These are phyloP conservation scores for Citrus hindsii DNA, from an alignment of 345 rosid species.

Conservation along the genomic window DNA sequence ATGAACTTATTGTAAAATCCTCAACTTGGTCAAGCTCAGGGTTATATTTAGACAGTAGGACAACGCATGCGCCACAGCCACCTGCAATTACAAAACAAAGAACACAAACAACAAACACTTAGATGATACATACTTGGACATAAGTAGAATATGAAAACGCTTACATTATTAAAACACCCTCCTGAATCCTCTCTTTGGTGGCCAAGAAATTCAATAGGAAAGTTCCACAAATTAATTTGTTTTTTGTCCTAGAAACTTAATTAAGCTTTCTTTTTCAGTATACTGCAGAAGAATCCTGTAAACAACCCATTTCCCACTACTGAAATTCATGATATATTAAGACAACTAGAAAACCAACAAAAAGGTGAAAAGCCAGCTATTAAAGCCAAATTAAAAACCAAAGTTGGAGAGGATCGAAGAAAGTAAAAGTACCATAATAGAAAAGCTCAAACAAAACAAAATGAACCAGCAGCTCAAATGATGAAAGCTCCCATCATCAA, in stretches of 20 bases:
- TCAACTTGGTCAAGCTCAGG: conserved; percentile 52
- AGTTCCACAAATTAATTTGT: not conserved
- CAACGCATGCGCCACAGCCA: conserved; percentile 93
- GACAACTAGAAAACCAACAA: not conserved
- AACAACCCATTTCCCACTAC: not conserved
- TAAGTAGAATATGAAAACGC: not conserved
- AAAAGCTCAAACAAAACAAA: not conserved
- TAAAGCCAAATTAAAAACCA: not conserved
- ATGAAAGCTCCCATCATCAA: not conserved
- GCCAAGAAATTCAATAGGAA: not conserved
- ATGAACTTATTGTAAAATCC: conserved; percentile 61
- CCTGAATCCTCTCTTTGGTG: not conserved
- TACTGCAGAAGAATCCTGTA: not conserved
- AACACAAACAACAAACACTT: not conserved
- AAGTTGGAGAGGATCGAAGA: not conserved
- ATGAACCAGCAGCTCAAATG: not conserved
- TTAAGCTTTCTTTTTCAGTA: not conserved
- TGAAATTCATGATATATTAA: not conserved
- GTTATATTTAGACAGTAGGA: conserved; percentile 65
- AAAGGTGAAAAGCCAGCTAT: not conserved
- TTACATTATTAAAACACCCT: not conserved
- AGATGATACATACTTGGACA: not conserved
- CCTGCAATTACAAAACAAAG: conserved; percentile 41
- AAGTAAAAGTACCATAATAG: not conserved
- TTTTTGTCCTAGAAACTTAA: not conserved